Conservation (phyloP, 345 rosid species). For the Hibiscus mutabilis region DNA sequence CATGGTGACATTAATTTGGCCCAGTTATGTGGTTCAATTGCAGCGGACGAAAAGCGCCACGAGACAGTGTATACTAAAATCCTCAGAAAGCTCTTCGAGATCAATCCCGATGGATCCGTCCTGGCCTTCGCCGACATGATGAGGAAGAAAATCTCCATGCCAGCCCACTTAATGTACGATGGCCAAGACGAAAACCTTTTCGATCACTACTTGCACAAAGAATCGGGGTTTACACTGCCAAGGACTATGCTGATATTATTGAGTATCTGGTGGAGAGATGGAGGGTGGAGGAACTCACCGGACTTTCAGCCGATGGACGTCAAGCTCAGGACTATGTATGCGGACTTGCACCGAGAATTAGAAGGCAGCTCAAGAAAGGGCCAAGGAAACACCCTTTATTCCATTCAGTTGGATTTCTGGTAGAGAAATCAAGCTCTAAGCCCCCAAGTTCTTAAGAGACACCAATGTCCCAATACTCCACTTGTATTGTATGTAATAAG, state of each 20-base stretch:
- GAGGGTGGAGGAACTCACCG: slow-evolving; percentile 20
- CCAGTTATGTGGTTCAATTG: slow-evolving; percentile 54
- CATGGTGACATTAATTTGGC: slow-evolving; percentile 76
- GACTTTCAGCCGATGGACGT: slow-evolving; percentile 20
- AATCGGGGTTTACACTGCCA: slow-evolving; percentile 21
- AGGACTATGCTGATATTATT: not conserved
- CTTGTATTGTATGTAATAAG: not conserved
- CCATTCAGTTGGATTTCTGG: slow-evolving; percentile 6
- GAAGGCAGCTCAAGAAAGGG: slow-evolving; percentile 11
- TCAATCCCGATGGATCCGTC: not conserved
- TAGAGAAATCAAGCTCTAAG: not conserved
- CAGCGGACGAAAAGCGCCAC: not conserved
- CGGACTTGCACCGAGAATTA: slow-evolving; percentile 21
- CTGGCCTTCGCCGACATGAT: slow-evolving; percentile 14
- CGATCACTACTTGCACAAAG: not conserved
- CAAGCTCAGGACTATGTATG: slow-evolving; percentile 30
- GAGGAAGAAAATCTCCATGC: slow-evolving; percentile 7
- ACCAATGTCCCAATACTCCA: not conserved
- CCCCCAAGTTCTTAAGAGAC: not conserved
- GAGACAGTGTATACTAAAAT: not conserved
- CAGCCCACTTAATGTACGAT: not conserved
- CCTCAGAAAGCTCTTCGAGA: not conserved
- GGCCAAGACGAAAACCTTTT: slow-evolving; percentile 1
- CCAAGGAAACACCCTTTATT: not conserved
- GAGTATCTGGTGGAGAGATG: slow-evolving; percentile 13